Percentiles rank a stretch among this genome's conserved stretches.
These are phyloP conservation scores for Ophiocordyceps polyrhachis-furcata DNA, from an alignment of 2,329 filamentous ascomycete genomes.

Conservation along the genomic window DNA sequence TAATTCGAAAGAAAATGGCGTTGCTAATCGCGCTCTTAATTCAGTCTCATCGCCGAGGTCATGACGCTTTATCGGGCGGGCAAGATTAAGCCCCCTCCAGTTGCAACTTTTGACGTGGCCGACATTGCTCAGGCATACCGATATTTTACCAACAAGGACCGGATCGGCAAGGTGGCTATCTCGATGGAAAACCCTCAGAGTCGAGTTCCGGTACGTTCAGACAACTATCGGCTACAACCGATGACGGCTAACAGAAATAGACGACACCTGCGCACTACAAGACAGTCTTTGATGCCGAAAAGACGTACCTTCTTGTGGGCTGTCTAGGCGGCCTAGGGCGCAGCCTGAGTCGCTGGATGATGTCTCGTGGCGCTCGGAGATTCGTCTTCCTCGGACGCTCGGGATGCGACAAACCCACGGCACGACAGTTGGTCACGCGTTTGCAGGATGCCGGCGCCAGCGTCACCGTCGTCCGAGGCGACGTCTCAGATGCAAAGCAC, in stretches of 20 bases:
- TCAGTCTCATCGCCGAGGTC: background rate
- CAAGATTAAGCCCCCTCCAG: constrained; percentile 4
- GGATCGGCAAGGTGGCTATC: constrained; percentile 17
- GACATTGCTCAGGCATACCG: constrained; percentile 13
- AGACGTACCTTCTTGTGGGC: constrained; percentile 6
- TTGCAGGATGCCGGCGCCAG: constrained; percentile 7
- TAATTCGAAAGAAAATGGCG: too few relatives aligned
- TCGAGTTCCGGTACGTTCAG: background rate
- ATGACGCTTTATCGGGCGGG: constrained; percentile 5
- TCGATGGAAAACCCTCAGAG: constrained; percentile 3
- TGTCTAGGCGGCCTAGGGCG: constrained; percentile 14
- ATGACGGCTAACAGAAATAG: background rate
- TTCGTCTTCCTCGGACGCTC: constrained; percentile 12
- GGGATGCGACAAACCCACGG: constrained; percentile 8
- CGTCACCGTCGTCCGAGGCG: constrained; percentile 8
- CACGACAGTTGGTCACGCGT: constrained; percentile 5
- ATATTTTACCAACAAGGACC: constrained; percentile 13
- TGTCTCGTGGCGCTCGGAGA: constrained; percentile 7
- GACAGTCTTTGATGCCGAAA: constrained; percentile 2
- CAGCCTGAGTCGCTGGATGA: constrained; percentile 14
- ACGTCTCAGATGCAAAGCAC: constrained; percentile 3
- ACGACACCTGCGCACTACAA: constrained; percentile 1
- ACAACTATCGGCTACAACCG: background rate
- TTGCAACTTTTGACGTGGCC: constrained; percentile 3
- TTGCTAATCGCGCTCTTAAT: background rate